Percentiles rank a stretch among this genome's conserved stretches.
phyloP scores from a whole-genome alignment of 306 rosid species.

The Begonia fuchsioides region DNA sequence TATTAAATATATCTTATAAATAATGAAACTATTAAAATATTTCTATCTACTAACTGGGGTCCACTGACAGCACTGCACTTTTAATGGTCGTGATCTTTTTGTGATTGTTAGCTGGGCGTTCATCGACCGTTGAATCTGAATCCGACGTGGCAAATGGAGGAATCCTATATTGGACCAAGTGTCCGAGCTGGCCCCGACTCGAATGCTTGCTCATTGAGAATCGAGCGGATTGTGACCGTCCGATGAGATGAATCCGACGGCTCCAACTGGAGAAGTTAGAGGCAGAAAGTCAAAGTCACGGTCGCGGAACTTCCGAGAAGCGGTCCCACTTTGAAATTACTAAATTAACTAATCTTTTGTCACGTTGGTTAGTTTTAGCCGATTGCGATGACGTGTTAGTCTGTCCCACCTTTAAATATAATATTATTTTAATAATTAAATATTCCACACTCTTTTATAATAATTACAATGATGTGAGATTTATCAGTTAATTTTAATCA shows the following conservation, averaged over 20 bases:
- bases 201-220: background rate
- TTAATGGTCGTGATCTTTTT: constrained; percentile 26
- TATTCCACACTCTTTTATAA: no score
- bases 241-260: background rate
- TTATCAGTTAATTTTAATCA: background rate
- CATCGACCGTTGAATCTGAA: constrained; percentile 25
- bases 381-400: constrained; percentile 31
- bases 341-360: constrained; percentile 53
- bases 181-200: background rate
- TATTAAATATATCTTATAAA: background rate
- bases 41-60: background rate
- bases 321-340: constrained; percentile 27
- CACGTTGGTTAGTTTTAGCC: constrained; percentile 67
- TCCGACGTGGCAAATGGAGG: constrained; percentile 37
- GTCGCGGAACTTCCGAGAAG: constrained; percentile 1
- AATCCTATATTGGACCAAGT: no score
- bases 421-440: no score
- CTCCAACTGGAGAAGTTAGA: background rate
- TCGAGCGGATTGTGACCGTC: background rate
- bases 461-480: no score
- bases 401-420: constrained; percentile 28
- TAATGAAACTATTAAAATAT: background rate
- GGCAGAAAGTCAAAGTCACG: background rate
- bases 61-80: constrained; percentile 21
- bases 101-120: no score